Percentiles rank a stretch among this genome's conserved stretches.
These are phyloP conservation scores for Golubevia sp. DNA, from an alignment of 1,284 basidiomycete species.

Conservation along the genomic window DNA sequence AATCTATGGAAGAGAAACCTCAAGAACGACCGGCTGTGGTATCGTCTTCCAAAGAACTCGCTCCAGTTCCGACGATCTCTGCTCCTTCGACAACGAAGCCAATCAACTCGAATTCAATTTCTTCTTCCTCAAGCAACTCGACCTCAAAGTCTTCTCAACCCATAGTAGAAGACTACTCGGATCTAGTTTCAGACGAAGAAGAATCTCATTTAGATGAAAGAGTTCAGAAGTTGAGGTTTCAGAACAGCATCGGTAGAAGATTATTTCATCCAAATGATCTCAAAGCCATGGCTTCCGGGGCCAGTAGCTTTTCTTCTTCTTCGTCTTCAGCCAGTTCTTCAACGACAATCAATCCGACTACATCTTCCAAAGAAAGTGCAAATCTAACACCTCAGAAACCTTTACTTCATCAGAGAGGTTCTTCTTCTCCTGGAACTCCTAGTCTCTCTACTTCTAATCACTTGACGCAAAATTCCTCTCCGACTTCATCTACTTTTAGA, in stretches of 20 bases:
- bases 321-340: slow-evolving; percentile 19
- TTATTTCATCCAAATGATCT: slow-evolving; percentile 46
- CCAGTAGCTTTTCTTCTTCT: slow-evolving; percentile 19
- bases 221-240: slow-evolving; percentile 28
- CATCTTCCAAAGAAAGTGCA: slow-evolving; percentile 8
- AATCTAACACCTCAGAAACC: not conserved
- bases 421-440: slow-evolving; percentile 1
- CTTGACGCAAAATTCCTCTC: too few relatives aligned
- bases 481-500: too few relatives aligned
- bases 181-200: slow-evolving; percentile 35
- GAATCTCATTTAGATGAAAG: slow-evolving; percentile 27
- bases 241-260: slow-evolving; percentile 38
- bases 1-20: not conserved
- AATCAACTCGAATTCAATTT: not conserved
- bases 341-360: slow-evolving; percentile 14
- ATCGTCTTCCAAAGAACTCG: not conserved
- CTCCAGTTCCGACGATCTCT: not conserved
- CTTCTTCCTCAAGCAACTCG: not conserved
- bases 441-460: not conserved
- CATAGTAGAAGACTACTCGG: slow-evolving; percentile 70
- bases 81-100: not conserved
- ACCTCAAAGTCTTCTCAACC: not conserved
- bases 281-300: slow-evolving; percentile 13
- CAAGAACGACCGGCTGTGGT: too few relatives aligned
- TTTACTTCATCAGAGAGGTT: not conserved